These are phyloP conservation scores for Ilyonectria mors-panacis DNA, from an alignment of 2,329 filamentous ascomycete species.

Conservation along the genomic window DNA sequence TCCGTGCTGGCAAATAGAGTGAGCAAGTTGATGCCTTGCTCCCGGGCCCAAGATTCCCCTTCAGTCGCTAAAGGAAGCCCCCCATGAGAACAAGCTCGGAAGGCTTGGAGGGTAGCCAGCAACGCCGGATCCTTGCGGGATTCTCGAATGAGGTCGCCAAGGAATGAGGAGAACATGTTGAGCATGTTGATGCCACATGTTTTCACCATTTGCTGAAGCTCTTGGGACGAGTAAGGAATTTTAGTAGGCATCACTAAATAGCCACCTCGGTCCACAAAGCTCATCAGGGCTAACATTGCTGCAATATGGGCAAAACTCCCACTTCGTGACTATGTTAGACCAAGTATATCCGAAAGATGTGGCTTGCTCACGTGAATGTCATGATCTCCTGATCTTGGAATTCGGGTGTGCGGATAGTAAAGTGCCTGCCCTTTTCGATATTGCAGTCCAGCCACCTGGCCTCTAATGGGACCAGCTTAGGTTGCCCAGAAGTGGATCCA, in stretches of 20 bases:
- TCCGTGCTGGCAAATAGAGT: constrained; percentile 39
- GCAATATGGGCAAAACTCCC: constrained; percentile 42
- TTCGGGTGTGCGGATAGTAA: not conserved
- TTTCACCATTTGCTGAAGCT: constrained; percentile 27
- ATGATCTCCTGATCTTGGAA: not conserved
- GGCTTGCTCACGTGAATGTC: not conserved
- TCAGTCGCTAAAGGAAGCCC: constrained; percentile 18
- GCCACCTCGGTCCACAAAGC: constrained; percentile 15
- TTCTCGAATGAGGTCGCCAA: constrained; percentile 28
- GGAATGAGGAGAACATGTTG: constrained; percentile 23
- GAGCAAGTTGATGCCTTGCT: constrained; percentile 20
- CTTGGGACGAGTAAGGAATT: constrained; percentile 20
- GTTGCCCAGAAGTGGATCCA: constrained; percentile 39
- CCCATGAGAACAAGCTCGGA: constrained; percentile 18
- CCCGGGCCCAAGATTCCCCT: constrained; percentile 33
- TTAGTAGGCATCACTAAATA: constrained; percentile 35
- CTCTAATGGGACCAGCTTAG: constrained; percentile 40
- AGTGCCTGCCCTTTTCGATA: constrained; percentile 1
- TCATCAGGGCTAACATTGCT: constrained; percentile 6
- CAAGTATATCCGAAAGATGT: accelerated
- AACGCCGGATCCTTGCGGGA: constrained; percentile 30
- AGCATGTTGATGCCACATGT: constrained; percentile 24
- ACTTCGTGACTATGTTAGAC: constrained; percentile 16
- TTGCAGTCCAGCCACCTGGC: constrained; percentile 34
- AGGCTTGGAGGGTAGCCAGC: constrained; percentile 16